phyloP scores from a whole-genome alignment of 2,329 filamentous ascomycete species.

The Sporothrix globosa region DNA sequence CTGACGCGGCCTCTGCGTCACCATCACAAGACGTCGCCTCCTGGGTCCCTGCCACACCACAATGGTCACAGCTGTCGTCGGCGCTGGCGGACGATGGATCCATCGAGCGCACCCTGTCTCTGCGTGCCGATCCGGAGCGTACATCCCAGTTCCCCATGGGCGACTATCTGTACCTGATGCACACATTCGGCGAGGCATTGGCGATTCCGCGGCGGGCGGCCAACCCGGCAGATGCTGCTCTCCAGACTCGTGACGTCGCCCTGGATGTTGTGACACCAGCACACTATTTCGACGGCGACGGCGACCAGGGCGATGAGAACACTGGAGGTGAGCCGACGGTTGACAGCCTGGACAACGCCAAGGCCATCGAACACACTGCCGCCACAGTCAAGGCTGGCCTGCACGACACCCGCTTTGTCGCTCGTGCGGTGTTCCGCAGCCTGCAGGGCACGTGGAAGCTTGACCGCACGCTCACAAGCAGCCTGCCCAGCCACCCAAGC shows the following conservation, averaged over 20 bases:
- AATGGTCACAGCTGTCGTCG: slow-evolving; percentile 42
- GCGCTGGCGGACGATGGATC: slow-evolving; percentile 52
- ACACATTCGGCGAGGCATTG: slow-evolving; percentile 66
- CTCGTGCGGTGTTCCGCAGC: slow-evolving; percentile 69
- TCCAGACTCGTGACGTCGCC: slow-evolving; percentile 45
- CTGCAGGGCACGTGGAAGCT: slow-evolving; percentile 72
- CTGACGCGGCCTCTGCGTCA: slow-evolving; percentile 16
- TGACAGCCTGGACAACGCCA: slow-evolving; percentile 47
- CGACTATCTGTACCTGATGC: slow-evolving; percentile 76
- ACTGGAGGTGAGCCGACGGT: neutral
- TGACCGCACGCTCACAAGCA: slow-evolving; percentile 59
- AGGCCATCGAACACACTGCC: slow-evolving; percentile 46
- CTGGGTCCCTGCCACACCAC: slow-evolving; percentile 31
- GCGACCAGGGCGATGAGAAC: slow-evolving; percentile 15
- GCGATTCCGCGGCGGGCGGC: slow-evolving; percentile 51
- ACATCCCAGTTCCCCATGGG: slow-evolving; percentile 78
- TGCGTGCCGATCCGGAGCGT: slow-evolving; percentile 55
- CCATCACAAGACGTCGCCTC: slow-evolving; percentile 18
- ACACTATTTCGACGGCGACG: slow-evolving; percentile 48
- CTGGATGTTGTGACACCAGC: slow-evolving; percentile 62
- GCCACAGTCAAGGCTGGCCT: slow-evolving; percentile 49
- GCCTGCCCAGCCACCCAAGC: slow-evolving; percentile 61
- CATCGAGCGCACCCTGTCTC: slow-evolving; percentile 51
- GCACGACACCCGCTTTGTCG: slow-evolving; percentile 56
- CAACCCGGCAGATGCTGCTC: neutral